Conservation (phyloP, 2,329 filamentous ascomycete genomes). For the Apiospora phragmitis region DNA sequence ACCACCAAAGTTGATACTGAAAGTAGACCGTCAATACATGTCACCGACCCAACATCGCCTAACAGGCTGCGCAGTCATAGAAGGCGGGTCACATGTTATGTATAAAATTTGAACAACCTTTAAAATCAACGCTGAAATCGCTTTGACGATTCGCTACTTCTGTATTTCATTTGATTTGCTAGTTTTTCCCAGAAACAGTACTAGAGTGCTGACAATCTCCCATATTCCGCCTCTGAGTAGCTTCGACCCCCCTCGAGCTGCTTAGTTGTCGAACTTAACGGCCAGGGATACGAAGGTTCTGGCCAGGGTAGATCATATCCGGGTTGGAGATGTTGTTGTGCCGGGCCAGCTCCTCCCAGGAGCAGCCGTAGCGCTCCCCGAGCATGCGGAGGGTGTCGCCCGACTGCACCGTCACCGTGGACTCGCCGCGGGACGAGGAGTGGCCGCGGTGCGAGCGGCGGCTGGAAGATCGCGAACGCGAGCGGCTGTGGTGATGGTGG, state of each 20-base stretch:
- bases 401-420: constrained; percentile 35
- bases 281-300: constrained; percentile 38
- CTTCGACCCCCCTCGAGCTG: background rate
- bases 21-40: background rate
- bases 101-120: background rate
- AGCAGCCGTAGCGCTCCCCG: constrained; percentile 31
- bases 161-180: background rate
- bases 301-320: constrained; percentile 44
- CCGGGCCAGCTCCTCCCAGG: constrained; percentile 40
- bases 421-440: constrained; percentile 23
- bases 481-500: constrained; percentile 18
- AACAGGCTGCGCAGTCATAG: background rate
- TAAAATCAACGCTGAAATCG: background rate
- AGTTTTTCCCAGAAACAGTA: background rate
- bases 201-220: background rate
- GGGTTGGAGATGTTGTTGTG: constrained; percentile 41
- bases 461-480: constrained; percentile 17
- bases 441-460: constrained; percentile 4
- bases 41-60: background rate
- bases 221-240: background rate
- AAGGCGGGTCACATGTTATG: background rate
- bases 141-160: background rate
- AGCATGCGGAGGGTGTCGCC: constrained; percentile 44
- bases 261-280: background rate
- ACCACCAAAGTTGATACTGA: background rate